Evolutionary conservation across 371 early-diverging fungal genomes (phyloP).

Genomic region (Coemansia sp.): DNA sequence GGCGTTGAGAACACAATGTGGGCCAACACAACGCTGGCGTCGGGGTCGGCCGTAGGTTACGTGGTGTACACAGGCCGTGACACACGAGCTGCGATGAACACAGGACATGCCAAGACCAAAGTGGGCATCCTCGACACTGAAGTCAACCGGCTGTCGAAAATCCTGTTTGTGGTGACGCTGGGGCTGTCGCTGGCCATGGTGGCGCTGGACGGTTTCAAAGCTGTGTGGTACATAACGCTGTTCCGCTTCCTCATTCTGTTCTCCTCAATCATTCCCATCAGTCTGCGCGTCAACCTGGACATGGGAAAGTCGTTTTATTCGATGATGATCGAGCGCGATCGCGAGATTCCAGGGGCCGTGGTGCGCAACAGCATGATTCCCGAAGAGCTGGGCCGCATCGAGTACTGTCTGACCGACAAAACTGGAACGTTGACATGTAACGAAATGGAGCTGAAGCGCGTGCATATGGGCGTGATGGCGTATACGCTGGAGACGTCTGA

Average conservation of each 20-base stretch:
- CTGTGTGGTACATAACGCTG: conserved; percentile 86
- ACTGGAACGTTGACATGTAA: conserved; percentile 99
- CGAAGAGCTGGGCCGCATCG: conserved; percentile 98
- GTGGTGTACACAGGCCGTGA: conserved; percentile 98
- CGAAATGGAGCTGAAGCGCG: conserved; percentile 97
- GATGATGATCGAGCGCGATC: conserved; percentile 77
- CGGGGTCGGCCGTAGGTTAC: conserved; percentile 87
- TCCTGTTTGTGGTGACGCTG: conserved; percentile 82
- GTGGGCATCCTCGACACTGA: conserved; percentile 94
- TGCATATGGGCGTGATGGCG: conserved; percentile 97
- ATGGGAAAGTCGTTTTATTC: conserved; percentile 96
- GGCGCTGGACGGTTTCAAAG: conserved; percentile 84
- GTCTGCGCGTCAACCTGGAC: conserved; percentile 96
- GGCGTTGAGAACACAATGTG: conserved; percentile 95
- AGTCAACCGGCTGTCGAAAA: conserved; percentile 92
- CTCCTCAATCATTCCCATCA: conserved; percentile 97
- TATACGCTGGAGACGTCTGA: conserved; percentile 89
- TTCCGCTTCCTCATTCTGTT: conserved; percentile 97
- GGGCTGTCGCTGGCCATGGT: conserved; percentile 85
- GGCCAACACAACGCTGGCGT: conserved; percentile 98
- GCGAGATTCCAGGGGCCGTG: conserved; percentile 80
- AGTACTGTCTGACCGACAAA: conserved; percentile 97
- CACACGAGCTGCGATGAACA: conserved; percentile 98
- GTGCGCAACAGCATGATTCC: conserved; percentile 96
- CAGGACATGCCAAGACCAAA: conserved; percentile 93